These are phyloP conservation scores for Lactarius tabidus DNA, from an alignment of 768 basidiomycete species.

Conservation along the genomic window DNA sequence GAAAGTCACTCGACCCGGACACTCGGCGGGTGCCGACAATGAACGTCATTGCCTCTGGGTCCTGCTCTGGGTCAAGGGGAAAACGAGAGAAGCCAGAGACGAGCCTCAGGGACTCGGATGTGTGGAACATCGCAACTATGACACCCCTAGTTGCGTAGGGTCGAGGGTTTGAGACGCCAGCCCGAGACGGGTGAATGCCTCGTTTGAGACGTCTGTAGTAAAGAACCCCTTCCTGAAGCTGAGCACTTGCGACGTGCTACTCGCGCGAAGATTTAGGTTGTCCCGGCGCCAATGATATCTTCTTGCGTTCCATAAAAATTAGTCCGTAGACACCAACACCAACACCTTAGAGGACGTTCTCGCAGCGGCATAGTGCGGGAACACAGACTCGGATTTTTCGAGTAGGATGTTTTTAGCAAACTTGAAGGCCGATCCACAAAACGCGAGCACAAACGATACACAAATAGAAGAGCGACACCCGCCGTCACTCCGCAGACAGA, in stretches of 20 bases:
- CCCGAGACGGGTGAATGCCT: not conserved
- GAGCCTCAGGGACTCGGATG: too few species aligned
- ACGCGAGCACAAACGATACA: not conserved
- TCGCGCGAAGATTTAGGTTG: not conserved
- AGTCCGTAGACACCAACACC: too few species aligned
- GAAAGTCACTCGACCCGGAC: too few species aligned
- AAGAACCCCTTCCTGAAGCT: not conserved
- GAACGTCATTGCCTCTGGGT: too few species aligned
- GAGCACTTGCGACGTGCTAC: not conserved
- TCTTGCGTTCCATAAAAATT: too few species aligned
- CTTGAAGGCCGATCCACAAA: not conserved
- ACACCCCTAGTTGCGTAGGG: not conserved
- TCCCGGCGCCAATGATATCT: too few species aligned
- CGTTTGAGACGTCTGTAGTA: not conserved
- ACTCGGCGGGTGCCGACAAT: too few species aligned
- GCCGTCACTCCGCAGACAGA: not conserved
- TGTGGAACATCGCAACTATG: too few species aligned
- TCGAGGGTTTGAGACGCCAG: not conserved
- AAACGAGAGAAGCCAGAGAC: too few species aligned
- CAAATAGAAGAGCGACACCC: not conserved
- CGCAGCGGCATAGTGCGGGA: not conserved
- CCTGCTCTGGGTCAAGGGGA: too few species aligned
- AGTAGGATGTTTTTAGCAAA: not conserved
- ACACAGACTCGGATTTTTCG: not conserved
- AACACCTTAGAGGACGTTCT: not conserved